Percentiles rank a stretch among this genome's conserved stretches.
phyloP scores from a whole-genome alignment of 345 rosid genomes.

The Aethionema arabicum region DNA sequence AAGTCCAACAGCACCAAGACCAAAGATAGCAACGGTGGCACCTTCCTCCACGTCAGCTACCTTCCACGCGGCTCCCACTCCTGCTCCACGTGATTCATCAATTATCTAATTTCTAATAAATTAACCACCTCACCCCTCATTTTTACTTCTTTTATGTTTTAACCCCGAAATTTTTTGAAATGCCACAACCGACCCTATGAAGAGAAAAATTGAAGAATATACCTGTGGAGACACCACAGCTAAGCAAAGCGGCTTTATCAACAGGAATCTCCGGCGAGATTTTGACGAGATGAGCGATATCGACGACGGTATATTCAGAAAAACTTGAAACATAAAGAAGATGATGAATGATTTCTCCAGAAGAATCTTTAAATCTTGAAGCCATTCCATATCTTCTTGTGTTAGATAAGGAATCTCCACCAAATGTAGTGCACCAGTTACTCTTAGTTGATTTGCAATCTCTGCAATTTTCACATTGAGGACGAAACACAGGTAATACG shows the following conservation, averaged over 20 bases:
- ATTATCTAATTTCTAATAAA: not conserved
- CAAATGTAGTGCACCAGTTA: slow-evolving; percentile 45
- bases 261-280: slow-evolving; percentile 31
- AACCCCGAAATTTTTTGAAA: no score
- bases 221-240: slow-evolving; percentile 60
- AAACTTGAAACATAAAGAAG: slow-evolving; percentile 53
- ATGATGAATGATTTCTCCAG: slow-evolving; percentile 50
- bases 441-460: slow-evolving; percentile 47
- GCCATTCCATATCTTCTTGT: slow-evolving; percentile 52
- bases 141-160: no score
- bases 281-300: slow-evolving; percentile 43
- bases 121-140: not conserved
- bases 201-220: not conserved
- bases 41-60: slow-evolving; percentile 57
- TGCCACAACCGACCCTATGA: no score
- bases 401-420: rapidly evolving
- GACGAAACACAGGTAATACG: slow-evolving; percentile 45
- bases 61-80: slow-evolving; percentile 72
- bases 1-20: slow-evolving; percentile 71
- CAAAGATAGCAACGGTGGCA: slow-evolving; percentile 67
- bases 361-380: slow-evolving; percentile 43
- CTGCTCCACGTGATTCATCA: slow-evolving; percentile 31
- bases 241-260: slow-evolving; percentile 52
- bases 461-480: slow-evolving; percentile 44
- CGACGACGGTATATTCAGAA: slow-evolving; percentile 57